These are phyloP conservation scores for Aspergillus diversus DNA, from an alignment of 495 filamentous ascomycete genomes.

Conservation along the genomic window DNA sequence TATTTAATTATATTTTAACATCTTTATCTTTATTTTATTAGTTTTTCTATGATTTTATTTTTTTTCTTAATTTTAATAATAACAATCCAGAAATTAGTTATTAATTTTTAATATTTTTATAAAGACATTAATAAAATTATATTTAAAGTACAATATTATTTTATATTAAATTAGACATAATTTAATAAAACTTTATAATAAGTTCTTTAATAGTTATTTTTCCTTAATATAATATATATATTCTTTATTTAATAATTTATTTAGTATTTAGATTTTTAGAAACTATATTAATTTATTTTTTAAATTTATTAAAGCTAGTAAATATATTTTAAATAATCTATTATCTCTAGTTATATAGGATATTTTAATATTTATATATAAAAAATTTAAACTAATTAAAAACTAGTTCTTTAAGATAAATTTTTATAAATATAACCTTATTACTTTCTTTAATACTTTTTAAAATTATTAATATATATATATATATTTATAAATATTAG, in stretches of 20 bases:
- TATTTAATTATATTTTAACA: background rate
- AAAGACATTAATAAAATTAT: too few species aligned
- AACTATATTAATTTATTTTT: background rate
- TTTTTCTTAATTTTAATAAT: too few species aligned
- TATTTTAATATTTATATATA: background rate
- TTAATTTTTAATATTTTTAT: background rate
- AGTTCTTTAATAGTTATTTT: background rate
- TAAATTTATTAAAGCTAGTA: background rate
- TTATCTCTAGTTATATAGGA: background rate
- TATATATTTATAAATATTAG: background rate
- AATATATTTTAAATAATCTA: background rate
- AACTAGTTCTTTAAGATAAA: background rate
- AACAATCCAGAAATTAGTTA: too few species aligned
- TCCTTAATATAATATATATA: background rate
- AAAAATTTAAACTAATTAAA: background rate
- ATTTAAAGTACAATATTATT: too few species aligned
- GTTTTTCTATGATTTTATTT: too few species aligned
- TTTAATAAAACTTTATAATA: background rate
- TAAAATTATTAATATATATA: constrained; percentile 1
- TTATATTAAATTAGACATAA: background rate
- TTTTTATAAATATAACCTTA: background rate
- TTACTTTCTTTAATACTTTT: background rate
- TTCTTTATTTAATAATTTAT: background rate
- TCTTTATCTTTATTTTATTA: background rate
- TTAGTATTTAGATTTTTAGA: background rate